phyloP scores from a whole-genome alignment of 2,329 filamentous ascomycete genomes.

The Cladosporium sp. region DNA sequence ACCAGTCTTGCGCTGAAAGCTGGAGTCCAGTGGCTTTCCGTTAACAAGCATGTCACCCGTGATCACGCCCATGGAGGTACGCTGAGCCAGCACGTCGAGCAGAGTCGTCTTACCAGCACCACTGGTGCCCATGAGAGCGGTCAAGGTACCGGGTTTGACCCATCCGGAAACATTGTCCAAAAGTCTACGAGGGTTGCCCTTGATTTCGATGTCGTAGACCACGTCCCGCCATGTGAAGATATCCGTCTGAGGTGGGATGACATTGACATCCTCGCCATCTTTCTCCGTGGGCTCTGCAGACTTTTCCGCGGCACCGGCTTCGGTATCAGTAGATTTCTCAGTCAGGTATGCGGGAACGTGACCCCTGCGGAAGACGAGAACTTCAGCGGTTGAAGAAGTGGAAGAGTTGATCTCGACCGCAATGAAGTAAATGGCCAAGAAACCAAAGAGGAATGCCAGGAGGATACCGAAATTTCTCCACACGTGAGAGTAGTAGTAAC shows the following conservation, averaged over 20 bases:
- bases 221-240: slow-evolving; percentile 51
- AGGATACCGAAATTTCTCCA: slow-evolving; percentile 64
- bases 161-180: slow-evolving; percentile 46
- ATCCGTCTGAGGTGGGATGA: slow-evolving; percentile 39
- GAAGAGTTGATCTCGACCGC: slow-evolving; percentile 62
- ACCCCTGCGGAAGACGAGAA: slow-evolving; percentile 56
- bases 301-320: slow-evolving; percentile 28
- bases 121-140: slow-evolving; percentile 49
- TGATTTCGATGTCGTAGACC: slow-evolving; percentile 46
- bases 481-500: slow-evolving; percentile 38
- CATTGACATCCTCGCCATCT: slow-evolving; percentile 30
- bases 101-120: slow-evolving; percentile 84
- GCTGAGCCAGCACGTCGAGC: slow-evolving; percentile 66
- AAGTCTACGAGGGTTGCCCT: slow-evolving; percentile 41
- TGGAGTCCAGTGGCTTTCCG: slow-evolving; percentile 47
- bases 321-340: slow-evolving; percentile 33
- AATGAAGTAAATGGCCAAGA: slow-evolving; percentile 59
- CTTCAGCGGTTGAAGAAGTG: slow-evolving; percentile 60
- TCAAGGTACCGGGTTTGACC: slow-evolving; percentile 46
- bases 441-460: slow-evolving; percentile 58
- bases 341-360: slow-evolving; percentile 40
- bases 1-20: slow-evolving; percentile 59
- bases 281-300: slow-evolving; percentile 20
- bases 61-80: slow-evolving; percentile 62
- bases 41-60: slow-evolving; percentile 60